A percentile compares a stretch with the other conserved stretches of the same genome.
Conservation (phyloP, 2,329 filamentous ascomycete species). For the Ceratocystis alfenasii region DNA sequence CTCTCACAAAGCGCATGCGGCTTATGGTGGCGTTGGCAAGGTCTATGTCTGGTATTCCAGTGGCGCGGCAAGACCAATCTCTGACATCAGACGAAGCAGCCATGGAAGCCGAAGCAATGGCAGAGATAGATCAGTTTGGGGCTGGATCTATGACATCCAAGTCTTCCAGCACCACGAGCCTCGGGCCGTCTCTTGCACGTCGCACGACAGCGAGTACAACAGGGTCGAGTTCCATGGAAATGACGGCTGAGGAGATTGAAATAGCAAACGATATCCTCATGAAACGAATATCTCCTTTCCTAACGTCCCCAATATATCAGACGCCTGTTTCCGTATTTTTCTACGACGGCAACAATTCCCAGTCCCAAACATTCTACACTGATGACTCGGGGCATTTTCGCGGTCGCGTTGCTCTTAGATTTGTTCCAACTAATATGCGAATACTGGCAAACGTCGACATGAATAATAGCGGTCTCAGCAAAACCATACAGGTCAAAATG, state of each 20-base stretch:
- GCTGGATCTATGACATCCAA: background rate
- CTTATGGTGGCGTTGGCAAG: conserved; percentile 76
- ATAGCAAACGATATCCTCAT: conserved; percentile 79
- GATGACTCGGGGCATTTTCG: conserved; percentile 83
- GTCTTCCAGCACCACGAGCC: background rate
- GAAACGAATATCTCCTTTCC: conserved; percentile 75
- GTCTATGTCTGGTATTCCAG: conserved; percentile 75
- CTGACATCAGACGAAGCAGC: conserved; percentile 12
- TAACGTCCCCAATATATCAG: conserved; percentile 68
- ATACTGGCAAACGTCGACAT: conserved; percentile 77
- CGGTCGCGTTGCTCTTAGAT: conserved; percentile 68
- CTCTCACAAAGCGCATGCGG: conserved; percentile 76
- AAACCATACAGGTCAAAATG: conserved; percentile 55
- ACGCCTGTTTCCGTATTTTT: conserved; percentile 86
- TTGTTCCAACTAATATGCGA: conserved; percentile 78
- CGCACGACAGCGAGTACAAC: conserved; percentile 9
- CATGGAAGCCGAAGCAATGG: conserved; percentile 50
- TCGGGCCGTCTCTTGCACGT: background rate
- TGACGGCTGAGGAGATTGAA: conserved; percentile 58
- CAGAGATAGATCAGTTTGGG: conserved; percentile 51
- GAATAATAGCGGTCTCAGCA: conserved; percentile 47
- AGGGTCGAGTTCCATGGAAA: conserved; percentile 6
- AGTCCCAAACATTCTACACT: conserved; percentile 73
- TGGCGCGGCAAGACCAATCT: conserved; percentile 38
- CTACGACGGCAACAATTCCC: conserved; percentile 72